A percentile compares a stretch with the other conserved stretches of the same genome.
Evolutionary conservation across 495 filamentous ascomycete species (phyloP).

Genomic region (Talaromyces trachyspermus): DNA sequence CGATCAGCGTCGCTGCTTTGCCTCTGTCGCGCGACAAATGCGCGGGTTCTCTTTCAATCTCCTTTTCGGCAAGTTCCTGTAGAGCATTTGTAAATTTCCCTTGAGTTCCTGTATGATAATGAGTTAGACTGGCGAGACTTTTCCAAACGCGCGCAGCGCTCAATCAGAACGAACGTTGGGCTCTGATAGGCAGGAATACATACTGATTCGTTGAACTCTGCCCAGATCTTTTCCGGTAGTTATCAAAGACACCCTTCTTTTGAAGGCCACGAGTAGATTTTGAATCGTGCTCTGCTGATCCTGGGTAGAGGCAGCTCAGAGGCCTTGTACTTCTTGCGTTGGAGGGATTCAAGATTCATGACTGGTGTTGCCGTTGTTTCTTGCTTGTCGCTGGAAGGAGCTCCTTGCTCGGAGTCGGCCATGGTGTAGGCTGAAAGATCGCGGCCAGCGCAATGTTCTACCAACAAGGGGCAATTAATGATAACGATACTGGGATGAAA

Average conservation of each 20-base stretch:
- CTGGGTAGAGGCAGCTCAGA: slow-evolving; percentile 73
- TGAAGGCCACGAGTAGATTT: slow-evolving; percentile 68
- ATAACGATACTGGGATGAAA: not conserved
- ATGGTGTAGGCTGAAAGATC: slow-evolving; percentile 31
- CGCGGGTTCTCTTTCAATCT: slow-evolving; percentile 72
- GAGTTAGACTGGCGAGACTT: no score
- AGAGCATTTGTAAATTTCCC: slow-evolving; percentile 57
- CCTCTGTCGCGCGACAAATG: slow-evolving; percentile 70
- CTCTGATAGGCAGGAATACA: slow-evolving; percentile 14
- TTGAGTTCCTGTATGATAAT: slow-evolving; percentile 54
- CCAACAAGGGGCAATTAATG: not conserved
- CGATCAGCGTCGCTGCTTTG: slow-evolving; percentile 76
- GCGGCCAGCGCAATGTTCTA: slow-evolving; percentile 9
- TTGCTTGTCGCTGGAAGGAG: not conserved
- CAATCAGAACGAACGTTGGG: no score
- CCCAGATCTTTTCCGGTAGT: slow-evolving; percentile 75
- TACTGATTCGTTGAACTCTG: slow-evolving; percentile 72
- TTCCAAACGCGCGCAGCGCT: not conserved
- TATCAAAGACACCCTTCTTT: slow-evolving; percentile 89
- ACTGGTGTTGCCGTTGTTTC: slow-evolving; percentile 19
- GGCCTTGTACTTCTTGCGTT: slow-evolving; percentile 68
- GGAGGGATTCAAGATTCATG: slow-evolving; percentile 30
- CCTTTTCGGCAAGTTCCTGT: slow-evolving; percentile 64
- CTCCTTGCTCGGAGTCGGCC: slow-evolving; percentile 31
- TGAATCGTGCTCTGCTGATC: slow-evolving; percentile 71